These are phyloP conservation scores for Botrytis galanthina DNA, from an alignment of 2,329 filamentous ascomycete genomes.

Conservation along the genomic window DNA sequence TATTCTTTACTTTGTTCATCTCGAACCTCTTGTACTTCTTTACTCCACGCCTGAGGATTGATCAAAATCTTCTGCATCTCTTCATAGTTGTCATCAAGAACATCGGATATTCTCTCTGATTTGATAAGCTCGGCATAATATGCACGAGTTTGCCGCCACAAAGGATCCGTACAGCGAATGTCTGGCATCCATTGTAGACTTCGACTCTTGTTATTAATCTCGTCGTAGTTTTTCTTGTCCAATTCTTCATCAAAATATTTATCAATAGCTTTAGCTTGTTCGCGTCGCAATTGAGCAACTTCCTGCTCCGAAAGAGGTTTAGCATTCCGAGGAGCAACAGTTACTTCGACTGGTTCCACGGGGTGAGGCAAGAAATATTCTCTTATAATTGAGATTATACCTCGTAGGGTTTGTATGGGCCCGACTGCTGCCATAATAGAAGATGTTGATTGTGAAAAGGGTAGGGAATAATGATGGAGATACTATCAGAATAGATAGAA, in stretches of 20 bases:
- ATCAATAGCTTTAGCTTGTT: slow-evolving; percentile 18
- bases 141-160: slow-evolving; percentile 1
- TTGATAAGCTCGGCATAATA: slow-evolving; percentile 6
- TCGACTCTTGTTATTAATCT: slow-evolving; percentile 5
- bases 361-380: slow-evolving; percentile 12
- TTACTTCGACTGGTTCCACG: not conserved
- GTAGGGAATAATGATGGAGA: slow-evolving; percentile 6
- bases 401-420: not conserved
- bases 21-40: slow-evolving; percentile 1
- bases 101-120: not conserved
- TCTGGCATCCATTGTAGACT: slow-evolving; percentile 18
- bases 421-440: not conserved
- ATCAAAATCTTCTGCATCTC: slow-evolving; percentile 11
- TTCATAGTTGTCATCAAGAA: slow-evolving; percentile 15
- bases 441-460: not conserved
- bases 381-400: not conserved
- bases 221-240: slow-evolving; percentile 12
- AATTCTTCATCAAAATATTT: slow-evolving; percentile 19
- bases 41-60: slow-evolving; percentile 8
- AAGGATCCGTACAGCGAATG: not conserved
- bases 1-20: slow-evolving; percentile 13
- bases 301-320: not conserved
- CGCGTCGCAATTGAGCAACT: slow-evolving; percentile 2
- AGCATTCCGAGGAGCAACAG: not conserved
- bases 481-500: slow-evolving; percentile 1